Percentiles rank a stretch among this genome's conserved stretches.
phyloP scores from a whole-genome alignment of 2,329 filamentous ascomycete genomes.

The Xylaria sp. region DNA sequence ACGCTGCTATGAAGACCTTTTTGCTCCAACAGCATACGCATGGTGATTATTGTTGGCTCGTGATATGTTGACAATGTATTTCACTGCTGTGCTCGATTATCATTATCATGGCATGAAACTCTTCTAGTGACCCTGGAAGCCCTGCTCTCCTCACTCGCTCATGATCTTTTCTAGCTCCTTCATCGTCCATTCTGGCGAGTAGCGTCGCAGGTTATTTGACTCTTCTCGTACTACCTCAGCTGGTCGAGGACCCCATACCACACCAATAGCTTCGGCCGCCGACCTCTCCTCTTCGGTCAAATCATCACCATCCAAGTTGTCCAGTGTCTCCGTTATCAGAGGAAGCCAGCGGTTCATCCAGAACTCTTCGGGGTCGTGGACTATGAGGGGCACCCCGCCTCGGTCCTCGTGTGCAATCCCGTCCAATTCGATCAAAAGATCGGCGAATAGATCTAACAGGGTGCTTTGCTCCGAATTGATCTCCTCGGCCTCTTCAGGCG shows the following conservation, averaged over 20 bases:
- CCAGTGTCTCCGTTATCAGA: constrained; percentile 11
- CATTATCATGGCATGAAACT: not conserved
- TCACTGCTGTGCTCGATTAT: not conserved
- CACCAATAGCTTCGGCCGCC: constrained; percentile 21
- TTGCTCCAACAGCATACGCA: too few relatives aligned
- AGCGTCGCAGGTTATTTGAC: not conserved
- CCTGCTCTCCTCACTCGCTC: not conserved
- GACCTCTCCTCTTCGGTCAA: constrained; percentile 20
- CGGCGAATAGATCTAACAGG: constrained; percentile 4
- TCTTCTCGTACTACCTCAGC: not conserved
- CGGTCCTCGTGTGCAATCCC: constrained; percentile 18
- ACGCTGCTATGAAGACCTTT: too few relatives aligned
- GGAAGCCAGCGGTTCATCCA: constrained; percentile 28
- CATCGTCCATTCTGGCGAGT: constrained; percentile 11
- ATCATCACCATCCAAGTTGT: constrained; percentile 9
- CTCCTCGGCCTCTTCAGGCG: constrained; percentile 10
- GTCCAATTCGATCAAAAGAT: constrained; percentile 14
- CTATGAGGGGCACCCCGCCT: constrained; percentile 19
- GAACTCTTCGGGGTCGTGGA: constrained; percentile 21
- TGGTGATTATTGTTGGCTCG: too few relatives aligned
- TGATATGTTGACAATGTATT: not conserved
- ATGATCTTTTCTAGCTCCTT: constrained; percentile 18
- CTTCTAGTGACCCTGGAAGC: not conserved
- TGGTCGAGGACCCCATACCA: constrained; percentile 19
- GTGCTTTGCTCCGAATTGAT: constrained; percentile 17